Evolutionary conservation across 1,284 basidiomycete species (phyloP), one percentile per base, ranked within the genome.

Genomic region (Ustilago tritici): DNA sequence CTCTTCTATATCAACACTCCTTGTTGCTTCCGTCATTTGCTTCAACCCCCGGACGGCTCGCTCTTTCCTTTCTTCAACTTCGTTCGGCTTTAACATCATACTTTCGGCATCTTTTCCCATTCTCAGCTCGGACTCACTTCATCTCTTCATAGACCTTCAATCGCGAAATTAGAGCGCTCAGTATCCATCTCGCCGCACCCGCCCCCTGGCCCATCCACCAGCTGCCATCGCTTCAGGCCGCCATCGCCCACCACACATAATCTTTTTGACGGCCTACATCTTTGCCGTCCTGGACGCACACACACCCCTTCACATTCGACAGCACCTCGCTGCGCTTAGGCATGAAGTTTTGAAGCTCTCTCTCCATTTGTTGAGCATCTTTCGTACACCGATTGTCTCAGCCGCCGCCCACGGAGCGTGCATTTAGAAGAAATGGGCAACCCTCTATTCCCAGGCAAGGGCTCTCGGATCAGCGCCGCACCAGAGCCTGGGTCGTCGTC

Each of bases 391-490:
- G 23, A 19, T 41, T 17, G 17, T 43, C 40, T 17, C 40, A 11
- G n/a, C 40, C n/a, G 15, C 17, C 36, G 12, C 8, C 32, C 40
- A 35, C 14, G 12, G 2, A 40, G n/a, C 32, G 7, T 14, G n/a
- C n/a, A 19, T 12, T 19, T n/a, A 17, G 19, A n/a, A 50, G 36
- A 35, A 17, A 77, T 72, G 70, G 75, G 41, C 61, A 60, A 73
- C 36, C 63, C 59, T 17, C 55, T 72, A 10, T 63, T 54, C 40
- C 67, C 75, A 2, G 52, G 49, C 56, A 68, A 55, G 15, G 52
- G 43, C 56, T 64, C 90, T 94, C 55, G 93, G 95, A 82, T 80
- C 95, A 9, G 93, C 5, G 31, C 50, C 35, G 41, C 58, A n/a
- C 36, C 53, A 41, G 28, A 49, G 23, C 60, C 61, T 19, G 41